These are phyloP conservation scores for Tolypocladium tropicale DNA, from an alignment of 2,329 filamentous ascomycete genomes.

Conservation along the genomic window DNA sequence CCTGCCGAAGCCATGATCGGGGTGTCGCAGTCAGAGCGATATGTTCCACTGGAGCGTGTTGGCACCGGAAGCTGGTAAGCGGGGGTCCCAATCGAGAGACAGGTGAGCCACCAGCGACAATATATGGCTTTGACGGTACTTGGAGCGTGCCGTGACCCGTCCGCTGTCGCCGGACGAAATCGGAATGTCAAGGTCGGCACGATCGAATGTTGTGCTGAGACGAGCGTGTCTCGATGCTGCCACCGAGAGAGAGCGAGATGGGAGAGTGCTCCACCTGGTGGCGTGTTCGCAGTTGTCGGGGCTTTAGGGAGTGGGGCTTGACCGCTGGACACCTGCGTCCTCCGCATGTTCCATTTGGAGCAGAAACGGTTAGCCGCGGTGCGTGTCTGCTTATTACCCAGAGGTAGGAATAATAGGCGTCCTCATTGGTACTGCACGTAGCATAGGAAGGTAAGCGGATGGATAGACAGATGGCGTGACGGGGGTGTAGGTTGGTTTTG, in stretches of 20 bases:
- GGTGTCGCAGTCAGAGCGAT: not conserved
- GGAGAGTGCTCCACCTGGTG: not conserved
- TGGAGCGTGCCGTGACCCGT: not conserved
- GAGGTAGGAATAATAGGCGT: no score
- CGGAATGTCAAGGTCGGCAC: not conserved
- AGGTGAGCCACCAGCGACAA: not conserved
- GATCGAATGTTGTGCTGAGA: not conserved
- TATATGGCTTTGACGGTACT: not conserved
- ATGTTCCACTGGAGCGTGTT: not conserved
- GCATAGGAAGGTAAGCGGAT: no score
- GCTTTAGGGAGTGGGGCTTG: not conserved
- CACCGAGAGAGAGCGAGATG: not conserved
- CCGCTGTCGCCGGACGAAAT: not conserved
- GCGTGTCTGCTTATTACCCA: no score
- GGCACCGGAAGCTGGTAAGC: not conserved
- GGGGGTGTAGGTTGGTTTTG: no score
- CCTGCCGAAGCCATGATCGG: constrained; percentile 17
- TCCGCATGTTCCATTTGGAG: no score
- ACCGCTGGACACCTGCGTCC: no score
- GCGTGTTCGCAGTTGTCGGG: not conserved
- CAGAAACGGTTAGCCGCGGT: no score
- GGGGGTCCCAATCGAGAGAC: not conserved
- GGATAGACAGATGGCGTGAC: no score
- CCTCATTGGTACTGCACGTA: no score
- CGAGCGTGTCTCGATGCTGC: not conserved